Percentiles rank a stretch among this genome's conserved stretches.
Conservation (phyloP, 306 rosid species). For the Rosa persica region DNA sequence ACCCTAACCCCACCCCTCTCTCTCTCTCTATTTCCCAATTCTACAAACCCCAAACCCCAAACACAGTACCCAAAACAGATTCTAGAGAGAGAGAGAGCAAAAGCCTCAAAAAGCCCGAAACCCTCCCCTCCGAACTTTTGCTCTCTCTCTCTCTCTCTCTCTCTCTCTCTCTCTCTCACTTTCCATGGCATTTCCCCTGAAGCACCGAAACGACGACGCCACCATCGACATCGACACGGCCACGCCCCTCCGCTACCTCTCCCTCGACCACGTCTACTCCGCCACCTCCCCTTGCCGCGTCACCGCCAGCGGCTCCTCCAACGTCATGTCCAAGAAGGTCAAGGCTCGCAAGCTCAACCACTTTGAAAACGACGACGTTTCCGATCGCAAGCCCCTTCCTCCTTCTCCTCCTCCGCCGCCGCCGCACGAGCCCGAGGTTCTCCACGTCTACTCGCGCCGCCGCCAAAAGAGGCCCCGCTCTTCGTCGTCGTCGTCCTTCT, state of each 20-base stretch:
- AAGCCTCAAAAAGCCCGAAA: background rate
- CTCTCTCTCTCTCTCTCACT: constrained; percentile 8
- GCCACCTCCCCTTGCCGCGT: constrained; percentile 74
- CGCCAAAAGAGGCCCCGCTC: constrained; percentile 45
- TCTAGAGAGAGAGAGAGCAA: constrained; percentile 10
- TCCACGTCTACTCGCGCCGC: constrained; percentile 73
- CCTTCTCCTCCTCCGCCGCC: background rate
- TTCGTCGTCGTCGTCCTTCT: background rate
- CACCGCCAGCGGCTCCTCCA: constrained; percentile 72
- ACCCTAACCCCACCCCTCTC: background rate
- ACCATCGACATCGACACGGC: constrained; percentile 52
- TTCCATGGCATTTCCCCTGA: constrained; percentile 27
- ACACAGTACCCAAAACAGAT: background rate
- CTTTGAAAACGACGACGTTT: constrained; percentile 24
- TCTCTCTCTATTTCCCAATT: background rate
- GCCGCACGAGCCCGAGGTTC: constrained; percentile 36
- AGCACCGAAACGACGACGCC: constrained; percentile 48
- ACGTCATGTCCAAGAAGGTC: constrained; percentile 94
- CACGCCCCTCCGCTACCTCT: constrained; percentile 75
- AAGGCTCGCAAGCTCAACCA: constrained; percentile 70
- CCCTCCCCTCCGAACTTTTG: background rate
- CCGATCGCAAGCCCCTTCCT: constrained; percentile 18
- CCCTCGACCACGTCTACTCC: constrained; percentile 90
- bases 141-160: constrained; percentile 20
- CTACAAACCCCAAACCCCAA: background rate